Evolutionary conservation across 352 stramenopile genomes (phyloP).

Genomic region (Pythium aphanidermatum): DNA sequence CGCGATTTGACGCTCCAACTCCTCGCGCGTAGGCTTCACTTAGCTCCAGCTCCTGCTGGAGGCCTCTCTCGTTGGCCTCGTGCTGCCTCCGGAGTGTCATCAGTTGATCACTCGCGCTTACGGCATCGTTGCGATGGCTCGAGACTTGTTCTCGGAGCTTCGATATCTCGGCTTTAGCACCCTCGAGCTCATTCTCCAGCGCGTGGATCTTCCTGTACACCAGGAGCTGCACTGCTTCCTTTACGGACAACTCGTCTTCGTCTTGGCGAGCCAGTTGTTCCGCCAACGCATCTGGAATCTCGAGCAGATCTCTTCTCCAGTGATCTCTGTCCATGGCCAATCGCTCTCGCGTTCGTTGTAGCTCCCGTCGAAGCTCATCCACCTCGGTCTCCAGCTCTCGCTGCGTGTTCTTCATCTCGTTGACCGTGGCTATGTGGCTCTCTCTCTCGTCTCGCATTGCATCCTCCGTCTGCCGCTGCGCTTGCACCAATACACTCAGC

Average conservation of each 20-base stretch:
- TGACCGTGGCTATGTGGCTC: constrained; percentile 18
- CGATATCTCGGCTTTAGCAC: no score
- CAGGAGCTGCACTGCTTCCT: constrained; percentile 52
- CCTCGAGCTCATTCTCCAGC: constrained; percentile 34
- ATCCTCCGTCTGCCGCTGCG: constrained; percentile 42
- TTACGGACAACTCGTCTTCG: constrained; percentile 46
- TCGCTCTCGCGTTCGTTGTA: no score
- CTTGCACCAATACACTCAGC: constrained; percentile 35
- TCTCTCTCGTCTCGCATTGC: constrained; percentile 39
- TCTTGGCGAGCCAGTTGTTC: constrained; percentile 53
- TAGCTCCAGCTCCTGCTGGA: constrained; percentile 47
- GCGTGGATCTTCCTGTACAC: constrained; percentile 39
- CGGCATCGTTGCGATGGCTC: no score
- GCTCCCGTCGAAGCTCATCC: constrained; percentile 15
- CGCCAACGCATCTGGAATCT: constrained; percentile 59
- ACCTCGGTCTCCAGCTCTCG: constrained; percentile 19
- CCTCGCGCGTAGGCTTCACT: constrained; percentile 37
- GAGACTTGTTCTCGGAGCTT: no score
- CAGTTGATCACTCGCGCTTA: constrained; percentile 29
- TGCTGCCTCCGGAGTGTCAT: constrained; percentile 21
- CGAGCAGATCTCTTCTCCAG: constrained; percentile 40
- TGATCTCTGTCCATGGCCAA: constrained; percentile 63
- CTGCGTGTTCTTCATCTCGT: constrained; percentile 12
- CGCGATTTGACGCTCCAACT: constrained; percentile 49
- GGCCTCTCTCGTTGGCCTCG: constrained; percentile 27